These are phyloP conservation scores for Zygoascus hellenicus DNA, from an alignment of 1,139 yeast species.

Conservation along the genomic window DNA sequence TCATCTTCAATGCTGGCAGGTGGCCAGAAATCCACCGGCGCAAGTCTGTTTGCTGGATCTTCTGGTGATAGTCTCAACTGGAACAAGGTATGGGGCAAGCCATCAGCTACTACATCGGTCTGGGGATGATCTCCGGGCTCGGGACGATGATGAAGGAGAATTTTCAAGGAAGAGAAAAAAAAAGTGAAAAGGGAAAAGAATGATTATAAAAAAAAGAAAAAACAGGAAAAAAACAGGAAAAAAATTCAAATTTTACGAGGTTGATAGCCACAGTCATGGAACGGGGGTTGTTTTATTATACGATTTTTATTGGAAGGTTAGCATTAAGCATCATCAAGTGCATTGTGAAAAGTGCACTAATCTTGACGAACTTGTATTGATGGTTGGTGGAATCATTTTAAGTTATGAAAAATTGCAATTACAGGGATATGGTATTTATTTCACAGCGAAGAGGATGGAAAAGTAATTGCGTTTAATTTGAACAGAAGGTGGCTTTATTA, in stretches of 20 bases:
- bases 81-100: conserved; percentile 18
- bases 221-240: background rate
- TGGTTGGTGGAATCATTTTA: too few species aligned
- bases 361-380: too few species aligned
- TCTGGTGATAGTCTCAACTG: conserved; percentile 11
- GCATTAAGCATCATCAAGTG: too few species aligned
- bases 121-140: conserved; percentile 14
- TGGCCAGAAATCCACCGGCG: background rate
- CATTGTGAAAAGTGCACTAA: too few species aligned
- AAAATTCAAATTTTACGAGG: too few species aligned
- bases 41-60: background rate
- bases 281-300: too few species aligned
- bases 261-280: too few species aligned
- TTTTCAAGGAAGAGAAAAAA: background rate
- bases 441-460: background rate
- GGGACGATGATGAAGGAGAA: background rate
- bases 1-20: background rate
- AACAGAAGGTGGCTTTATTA: background rate
- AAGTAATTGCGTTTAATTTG: background rate
- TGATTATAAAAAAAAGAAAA: background rate
- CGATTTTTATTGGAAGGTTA: too few species aligned
- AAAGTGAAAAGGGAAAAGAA: too few species aligned
- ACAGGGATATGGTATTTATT: too few species aligned
- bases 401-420: too few species aligned
- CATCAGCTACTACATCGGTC: conserved; percentile 15